These are phyloP conservation scores for Sedum album DNA, from an alignment of 164 flowering plant genomes.

Conservation along the genomic window DNA sequence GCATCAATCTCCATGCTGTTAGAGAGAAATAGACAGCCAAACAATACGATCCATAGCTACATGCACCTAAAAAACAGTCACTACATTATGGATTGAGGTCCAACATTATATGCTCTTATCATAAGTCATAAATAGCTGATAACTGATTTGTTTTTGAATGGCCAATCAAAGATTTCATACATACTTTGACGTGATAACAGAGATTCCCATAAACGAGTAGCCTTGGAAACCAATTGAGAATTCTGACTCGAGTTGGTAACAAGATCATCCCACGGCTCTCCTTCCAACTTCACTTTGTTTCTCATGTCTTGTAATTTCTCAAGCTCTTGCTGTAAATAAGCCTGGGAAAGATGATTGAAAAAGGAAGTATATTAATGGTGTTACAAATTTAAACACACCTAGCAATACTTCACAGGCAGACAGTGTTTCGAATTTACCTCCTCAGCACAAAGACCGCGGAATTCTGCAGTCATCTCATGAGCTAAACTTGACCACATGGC, in stretches of 20 bases:
- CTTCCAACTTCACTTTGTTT: constrained; percentile 86
- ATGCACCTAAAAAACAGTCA: background rate
- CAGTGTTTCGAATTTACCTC: constrained; percentile 50
- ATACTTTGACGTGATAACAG: constrained; percentile 80
- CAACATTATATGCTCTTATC: too few relatives aligned
- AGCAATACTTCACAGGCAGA: background rate
- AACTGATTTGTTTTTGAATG: background rate
- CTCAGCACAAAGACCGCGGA: constrained; percentile 98
- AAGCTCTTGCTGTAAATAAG: constrained; percentile 96
- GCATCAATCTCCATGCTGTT: background rate
- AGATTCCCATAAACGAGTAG: constrained; percentile 96
- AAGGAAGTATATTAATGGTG: background rate
- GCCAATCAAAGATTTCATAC: constrained; percentile 9
- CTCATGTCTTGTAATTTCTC: constrained; percentile 85
- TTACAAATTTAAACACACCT: background rate
- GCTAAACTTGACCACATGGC: constrained; percentile 96
- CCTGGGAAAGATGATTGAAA: constrained; percentile 30
- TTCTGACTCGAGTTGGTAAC: constrained; percentile 86
- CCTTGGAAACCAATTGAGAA: constrained; percentile 90
- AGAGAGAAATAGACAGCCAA: too few relatives aligned
- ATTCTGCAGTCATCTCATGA: constrained; percentile 99
- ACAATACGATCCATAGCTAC: background rate
- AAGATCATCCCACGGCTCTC: constrained; percentile 89
- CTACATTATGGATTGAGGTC: background rate
- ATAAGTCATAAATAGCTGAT: too few relatives aligned